Percentiles rank a stretch among this genome's conserved stretches.
Evolutionary conservation across 495 filamentous ascomycete genomes (phyloP).

Genomic region (Rhizodiscina lignyota): DNA sequence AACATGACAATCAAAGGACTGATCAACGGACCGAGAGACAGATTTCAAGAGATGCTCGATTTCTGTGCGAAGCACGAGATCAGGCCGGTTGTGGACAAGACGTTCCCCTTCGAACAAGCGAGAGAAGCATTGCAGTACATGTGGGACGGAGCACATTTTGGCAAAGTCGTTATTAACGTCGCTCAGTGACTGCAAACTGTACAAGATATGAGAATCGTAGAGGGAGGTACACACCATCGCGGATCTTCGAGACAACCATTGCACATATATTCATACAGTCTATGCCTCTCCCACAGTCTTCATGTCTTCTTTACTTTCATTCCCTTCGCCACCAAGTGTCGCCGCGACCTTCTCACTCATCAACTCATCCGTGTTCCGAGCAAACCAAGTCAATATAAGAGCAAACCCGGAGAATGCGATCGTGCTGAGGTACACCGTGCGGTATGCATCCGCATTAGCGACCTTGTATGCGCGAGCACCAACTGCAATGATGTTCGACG

Average conservation of each 20-base stretch:
- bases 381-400: constrained; percentile 8
- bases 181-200: no score
- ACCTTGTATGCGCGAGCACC: constrained; percentile 7
- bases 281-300: no score
- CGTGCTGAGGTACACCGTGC: constrained; percentile 8
- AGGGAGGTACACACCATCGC: no score
- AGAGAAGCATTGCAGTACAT: constrained; percentile 31
- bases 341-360: constrained; percentile 4
- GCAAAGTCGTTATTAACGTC: constrained; percentile 49
- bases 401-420: constrained; percentile 11
- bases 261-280: no score
- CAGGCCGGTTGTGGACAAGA: constrained; percentile 17
- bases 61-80: constrained; percentile 22
- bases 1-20: constrained; percentile 22
- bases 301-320: no score
- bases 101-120: constrained; percentile 19
- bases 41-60: constrained; percentile 22
- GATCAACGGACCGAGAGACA: constrained; percentile 18
- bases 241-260: no score
- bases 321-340: no score
- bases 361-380: constrained; percentile 6
- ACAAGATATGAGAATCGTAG: no score
- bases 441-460: constrained; percentile 11
- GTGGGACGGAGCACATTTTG: constrained; percentile 64
- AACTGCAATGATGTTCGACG: constrained; percentile 6